A percentile compares a stretch with the other conserved stretches of the same genome.
Conservation (phyloP, 1,139 yeast genomes). For the Candida neerlandica region DNA sequence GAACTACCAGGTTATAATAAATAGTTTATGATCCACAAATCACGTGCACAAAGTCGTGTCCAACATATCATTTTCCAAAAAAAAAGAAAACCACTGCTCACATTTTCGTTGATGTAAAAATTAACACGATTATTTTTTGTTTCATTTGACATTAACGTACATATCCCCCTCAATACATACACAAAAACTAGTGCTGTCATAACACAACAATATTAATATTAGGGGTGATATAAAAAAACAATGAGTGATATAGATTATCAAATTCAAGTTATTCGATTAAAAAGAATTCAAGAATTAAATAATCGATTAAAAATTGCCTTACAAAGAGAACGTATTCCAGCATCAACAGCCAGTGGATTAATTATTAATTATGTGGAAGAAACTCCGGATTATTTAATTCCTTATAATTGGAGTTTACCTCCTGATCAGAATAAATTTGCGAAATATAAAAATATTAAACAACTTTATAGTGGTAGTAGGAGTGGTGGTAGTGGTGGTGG, state of each 20-base stretch:
- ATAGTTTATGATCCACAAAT: too few species aligned
- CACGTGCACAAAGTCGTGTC: too few species aligned
- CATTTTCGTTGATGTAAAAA: slow-evolving; percentile 5
- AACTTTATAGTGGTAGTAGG: slow-evolving; percentile 6
- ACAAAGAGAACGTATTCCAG: slow-evolving; percentile 61
- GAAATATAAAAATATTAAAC: slow-evolving; percentile 27
- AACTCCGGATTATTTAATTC: slow-evolving; percentile 55
- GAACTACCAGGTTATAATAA: too few species aligned
- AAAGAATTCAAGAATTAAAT: slow-evolving; percentile 65
- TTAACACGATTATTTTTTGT: slow-evolving; percentile 6
- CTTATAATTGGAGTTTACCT: slow-evolving; percentile 52
- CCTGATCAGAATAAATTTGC: slow-evolving; percentile 52
- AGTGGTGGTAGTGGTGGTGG: slow-evolving; percentile 4
- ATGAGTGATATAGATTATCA: slow-evolving; percentile 28
- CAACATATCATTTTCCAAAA: background rate
- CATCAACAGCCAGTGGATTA: slow-evolving; percentile 63
- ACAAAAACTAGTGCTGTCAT: slow-evolving; percentile 10
- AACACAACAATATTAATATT: too few species aligned
- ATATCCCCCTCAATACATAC: background rate
- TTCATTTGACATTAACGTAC: background rate
- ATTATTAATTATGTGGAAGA: slow-evolving; percentile 47
- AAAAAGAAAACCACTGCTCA: too few species aligned
- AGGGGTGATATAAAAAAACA: background rate
- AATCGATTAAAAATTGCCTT: slow-evolving; percentile 55
- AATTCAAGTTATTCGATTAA: slow-evolving; percentile 54